Percentiles rank a stretch among this genome's conserved stretches.
Evolutionary conservation across 345 rosid genomes (phyloP).

Genomic region (Odontarrhena argentea): DNA sequence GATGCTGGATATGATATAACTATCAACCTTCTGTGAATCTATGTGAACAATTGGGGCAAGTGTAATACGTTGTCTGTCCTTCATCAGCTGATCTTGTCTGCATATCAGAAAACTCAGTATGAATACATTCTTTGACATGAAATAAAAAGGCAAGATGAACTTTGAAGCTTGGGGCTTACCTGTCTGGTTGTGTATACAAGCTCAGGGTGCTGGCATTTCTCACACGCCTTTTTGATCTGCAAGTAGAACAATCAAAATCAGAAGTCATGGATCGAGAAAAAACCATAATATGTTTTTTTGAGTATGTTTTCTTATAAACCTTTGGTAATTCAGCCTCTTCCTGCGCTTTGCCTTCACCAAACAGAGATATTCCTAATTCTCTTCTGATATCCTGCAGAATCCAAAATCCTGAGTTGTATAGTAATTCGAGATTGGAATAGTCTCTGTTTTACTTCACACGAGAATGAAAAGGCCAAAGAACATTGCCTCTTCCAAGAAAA

Average conservation of each 20-base stretch:
- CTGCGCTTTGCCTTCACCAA: too few species aligned
- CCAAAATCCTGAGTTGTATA: background rate
- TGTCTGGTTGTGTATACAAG: constrained; percentile 46
- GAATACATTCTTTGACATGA: background rate
- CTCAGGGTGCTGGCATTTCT: constrained; percentile 45
- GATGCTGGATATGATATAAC: constrained; percentile 1
- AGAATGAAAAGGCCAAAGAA: background rate
- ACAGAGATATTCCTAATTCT: too few species aligned
- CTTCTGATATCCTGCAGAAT: too few species aligned
- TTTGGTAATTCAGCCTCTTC: too few species aligned
- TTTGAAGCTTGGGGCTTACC: constrained; percentile 13
- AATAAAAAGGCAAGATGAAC: constrained; percentile 10
- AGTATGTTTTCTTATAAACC: background rate
- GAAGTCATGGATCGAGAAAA: background rate
- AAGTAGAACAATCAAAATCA: constrained; percentile 1
- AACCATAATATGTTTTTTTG: background rate
- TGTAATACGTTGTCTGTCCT: constrained; percentile 40
- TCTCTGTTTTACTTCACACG: background rate
- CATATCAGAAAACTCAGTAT: constrained; percentile 6
- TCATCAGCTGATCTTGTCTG: constrained; percentile 43
- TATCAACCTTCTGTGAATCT: constrained; percentile 42
- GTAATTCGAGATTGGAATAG: background rate
- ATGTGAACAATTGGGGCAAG: constrained; percentile 41
- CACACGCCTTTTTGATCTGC: constrained; percentile 43
- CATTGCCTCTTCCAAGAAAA: constrained; percentile 19